Conservation (phyloP, 192 early-diverging fungal species). For the Gamsiella multidivaricata region DNA sequence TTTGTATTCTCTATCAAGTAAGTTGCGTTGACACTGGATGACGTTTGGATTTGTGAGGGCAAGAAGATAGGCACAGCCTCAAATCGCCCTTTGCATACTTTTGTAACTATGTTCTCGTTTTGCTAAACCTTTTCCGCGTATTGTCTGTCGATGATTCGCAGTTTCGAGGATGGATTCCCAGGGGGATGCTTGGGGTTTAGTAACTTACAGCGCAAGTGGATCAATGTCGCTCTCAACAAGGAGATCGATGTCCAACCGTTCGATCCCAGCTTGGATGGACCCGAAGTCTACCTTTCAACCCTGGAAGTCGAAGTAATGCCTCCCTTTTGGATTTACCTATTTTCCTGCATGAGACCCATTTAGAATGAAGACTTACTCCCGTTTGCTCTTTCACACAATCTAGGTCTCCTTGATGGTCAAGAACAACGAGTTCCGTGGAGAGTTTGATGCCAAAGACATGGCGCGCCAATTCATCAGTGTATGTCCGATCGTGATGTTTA, state of each 20-base stretch:
- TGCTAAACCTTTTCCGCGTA: background rate
- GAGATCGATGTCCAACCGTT: constrained; percentile 65
- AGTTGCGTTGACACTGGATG: constrained; percentile 1
- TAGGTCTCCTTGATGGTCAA: constrained; percentile 70
- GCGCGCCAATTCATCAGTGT: constrained; percentile 67
- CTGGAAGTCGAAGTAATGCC: constrained; percentile 41
- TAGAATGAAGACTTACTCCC: too few species aligned
- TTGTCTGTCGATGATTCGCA: background rate
- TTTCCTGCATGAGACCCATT: too few species aligned
- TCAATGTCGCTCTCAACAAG: constrained; percentile 63
- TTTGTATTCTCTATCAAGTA: constrained; percentile 87
- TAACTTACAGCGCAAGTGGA: constrained; percentile 58
- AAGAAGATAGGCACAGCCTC: background rate
- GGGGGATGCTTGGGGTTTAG: constrained; percentile 42
- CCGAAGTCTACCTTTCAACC: constrained; percentile 40
- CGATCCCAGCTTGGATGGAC: constrained; percentile 55
- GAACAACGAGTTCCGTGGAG: constrained; percentile 60
- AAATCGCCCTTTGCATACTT: too few species aligned
- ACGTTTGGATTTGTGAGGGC: too few species aligned
- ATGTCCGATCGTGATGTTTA: constrained; percentile 23
- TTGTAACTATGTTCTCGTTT: too few species aligned
- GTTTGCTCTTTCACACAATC: constrained; percentile 3
- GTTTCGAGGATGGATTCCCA: constrained; percentile 25
- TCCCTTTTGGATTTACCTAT: too few species aligned
- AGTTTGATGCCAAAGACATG: constrained; percentile 82